Evolutionary conservation across 768 basidiomycete species (phyloP), one percentile per base, ranked within the genome.

Genomic region (Tylopilus rubrobrunneus): DNA sequence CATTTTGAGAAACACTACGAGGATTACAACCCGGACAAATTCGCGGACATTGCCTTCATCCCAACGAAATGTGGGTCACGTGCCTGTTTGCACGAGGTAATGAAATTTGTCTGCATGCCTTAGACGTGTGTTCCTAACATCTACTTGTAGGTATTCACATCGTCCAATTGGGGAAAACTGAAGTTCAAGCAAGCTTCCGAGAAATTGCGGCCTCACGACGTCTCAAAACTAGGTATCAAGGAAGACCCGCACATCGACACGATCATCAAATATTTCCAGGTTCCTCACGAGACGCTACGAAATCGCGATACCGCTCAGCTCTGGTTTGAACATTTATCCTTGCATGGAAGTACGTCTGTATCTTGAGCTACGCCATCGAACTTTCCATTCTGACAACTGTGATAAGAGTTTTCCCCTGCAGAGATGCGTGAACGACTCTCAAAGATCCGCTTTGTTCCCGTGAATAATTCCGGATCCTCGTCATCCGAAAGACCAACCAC

Each of bases 281-380:
- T 5, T 33, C 41, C 59, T 7, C 28, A 8, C 21, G 33, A 21
- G 17, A 58, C 31, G 4, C n/a, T 42, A 23, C 41, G 59, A 7
- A 25, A 57, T 51, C 0, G 36, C 5, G 15, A 23, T 6, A 50
- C 41, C 1, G 59, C 59, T 10, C 3, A 17, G 5, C 36, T 2
- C 8, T 62, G 51, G 55, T 62, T 60, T n/a, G 45, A 53, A 8
- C 37, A 36, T n/a, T n/a, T 62, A n/a, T 52, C 46, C 19, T 6
- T 10, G 0, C n/a, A 57, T 7, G 51, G 51, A 27, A 57, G 59
- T 60, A 49, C 12, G 59, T 57, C 48, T 7, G 7, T 31, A 14
- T 19, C 6, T 15, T 12, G n/a, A 31, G 10, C 27, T 7, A n/a
- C 7, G 8, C 29, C 29, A 28, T 40, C n/a, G 12, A 14, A 49